Evolutionary conservation across 495 filamentous ascomycete species (phyloP).

Genomic region (Penicillium nucicola): DNA sequence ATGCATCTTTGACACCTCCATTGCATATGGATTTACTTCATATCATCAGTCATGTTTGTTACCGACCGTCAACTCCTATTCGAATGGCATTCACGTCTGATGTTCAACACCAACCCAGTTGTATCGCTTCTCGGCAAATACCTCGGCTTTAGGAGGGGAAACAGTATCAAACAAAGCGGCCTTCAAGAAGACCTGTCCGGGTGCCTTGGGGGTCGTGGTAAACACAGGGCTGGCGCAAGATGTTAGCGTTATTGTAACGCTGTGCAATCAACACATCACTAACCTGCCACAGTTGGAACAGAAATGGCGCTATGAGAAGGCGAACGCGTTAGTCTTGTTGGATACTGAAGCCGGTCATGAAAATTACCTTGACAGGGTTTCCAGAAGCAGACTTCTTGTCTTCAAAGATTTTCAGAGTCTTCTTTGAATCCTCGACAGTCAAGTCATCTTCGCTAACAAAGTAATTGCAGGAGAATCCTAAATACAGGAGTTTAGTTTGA

Average conservation of each 20-base stretch:
- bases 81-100: not conserved
- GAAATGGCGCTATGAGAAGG: conserved; percentile 18
- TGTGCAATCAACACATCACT: not conserved
- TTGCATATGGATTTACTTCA: no score
- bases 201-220: conserved; percentile 13
- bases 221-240: conserved; percentile 6
- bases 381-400: conserved; percentile 18
- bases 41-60: no score
- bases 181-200: conserved; percentile 25
- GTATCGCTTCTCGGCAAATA: conserved; percentile 15
- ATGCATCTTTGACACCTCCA: not conserved
- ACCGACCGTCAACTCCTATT: no score
- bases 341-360: not conserved
- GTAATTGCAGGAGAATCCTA: conserved; percentile 30
- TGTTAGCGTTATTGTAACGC: not conserved
- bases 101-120: conserved; percentile 4
- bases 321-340: not conserved
- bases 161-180: conserved; percentile 23
- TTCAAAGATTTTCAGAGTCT: conserved; percentile 9
- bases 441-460: conserved; percentile 14
- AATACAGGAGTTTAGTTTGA: not conserved
- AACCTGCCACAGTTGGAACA: conserved; percentile 32
- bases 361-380: conserved; percentile 12
- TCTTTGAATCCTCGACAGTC: conserved; percentile 16
- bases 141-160: conserved; percentile 8